Percentiles rank a stretch among this genome's conserved stretches.
Conservation (phyloP, 2,329 filamentous ascomycete species). For the Pestalotiopsis sp. region DNA sequence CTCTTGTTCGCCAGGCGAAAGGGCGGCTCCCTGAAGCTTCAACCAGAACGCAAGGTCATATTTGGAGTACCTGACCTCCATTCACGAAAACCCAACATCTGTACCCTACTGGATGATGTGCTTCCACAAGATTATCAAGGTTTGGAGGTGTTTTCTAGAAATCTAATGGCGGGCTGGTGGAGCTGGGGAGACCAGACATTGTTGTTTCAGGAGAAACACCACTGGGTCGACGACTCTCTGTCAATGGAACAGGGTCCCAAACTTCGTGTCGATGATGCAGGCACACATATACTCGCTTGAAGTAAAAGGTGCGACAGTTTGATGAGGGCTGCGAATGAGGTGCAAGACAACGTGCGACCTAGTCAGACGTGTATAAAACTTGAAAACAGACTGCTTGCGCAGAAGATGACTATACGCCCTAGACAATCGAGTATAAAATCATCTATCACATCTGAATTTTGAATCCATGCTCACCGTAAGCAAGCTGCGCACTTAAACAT, state of each 20-base stretch:
- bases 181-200: constrained; percentile 77
- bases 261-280: neutral
- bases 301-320: neutral
- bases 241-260: neutral
- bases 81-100: constrained; percentile 77
- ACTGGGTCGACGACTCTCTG: constrained; percentile 43
- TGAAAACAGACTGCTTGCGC: no score
- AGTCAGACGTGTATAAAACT: no score
- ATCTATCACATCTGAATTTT: no score
- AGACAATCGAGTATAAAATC: no score
- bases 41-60: constrained; percentile 58
- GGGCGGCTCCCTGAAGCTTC: constrained; percentile 31
- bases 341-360: no score
- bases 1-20: constrained; percentile 62
- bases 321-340: neutral
- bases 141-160: constrained; percentile 78
- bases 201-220: constrained; percentile 64
- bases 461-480: no score
- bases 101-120: constrained; percentile 59
- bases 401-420: no score
- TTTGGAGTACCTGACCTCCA: constrained; percentile 76
- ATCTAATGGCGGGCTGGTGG: constrained; percentile 77
- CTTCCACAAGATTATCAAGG: constrained; percentile 55
- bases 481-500: no score
- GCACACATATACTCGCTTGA: neutral